phyloP scores from a whole-genome alignment of 331 rosid genomes.

The Spiraea crenata region DNA sequence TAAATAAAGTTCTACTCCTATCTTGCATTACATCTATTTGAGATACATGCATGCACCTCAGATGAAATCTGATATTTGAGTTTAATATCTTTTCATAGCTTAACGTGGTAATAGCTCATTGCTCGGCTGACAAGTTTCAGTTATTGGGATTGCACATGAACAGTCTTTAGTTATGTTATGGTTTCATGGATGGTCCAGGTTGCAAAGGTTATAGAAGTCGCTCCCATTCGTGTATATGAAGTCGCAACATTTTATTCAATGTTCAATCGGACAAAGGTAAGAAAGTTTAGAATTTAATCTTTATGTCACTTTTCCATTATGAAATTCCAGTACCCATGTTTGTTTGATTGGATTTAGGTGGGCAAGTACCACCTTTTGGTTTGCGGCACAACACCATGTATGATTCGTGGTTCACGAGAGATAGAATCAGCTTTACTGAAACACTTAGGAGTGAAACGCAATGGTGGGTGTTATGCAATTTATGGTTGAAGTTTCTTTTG shows the following conservation, averaged over 20 bases:
- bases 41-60: neutral
- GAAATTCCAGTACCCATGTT: conserved; percentile 28
- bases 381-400: conserved; percentile 98
- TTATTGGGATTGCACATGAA: conserved; percentile 9
- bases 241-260: conserved; percentile 98
- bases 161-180: conserved; percentile 6
- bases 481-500: conserved; percentile 8
- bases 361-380: conserved; percentile 93
- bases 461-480: conserved; percentile 50
- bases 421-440: conserved; percentile 85
- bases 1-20: neutral
- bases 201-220: conserved; percentile 83
- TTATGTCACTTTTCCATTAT: conserved; percentile 10
- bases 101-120: neutral
- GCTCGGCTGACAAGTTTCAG: neutral
- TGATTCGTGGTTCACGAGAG: conserved; percentile 96
- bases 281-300: conserved; percentile 19
- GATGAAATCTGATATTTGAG: neutral
- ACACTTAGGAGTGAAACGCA: conserved; percentile 93
- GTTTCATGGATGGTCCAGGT: conserved; percentile 64
- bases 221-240: conserved; percentile 92
- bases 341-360: conserved; percentile 55
- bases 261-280: conserved; percentile 93
- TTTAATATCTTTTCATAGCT: neutral
- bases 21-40: neutral